phyloP scores from a whole-genome alignment of 495 filamentous ascomycete genomes.

The Hyaloscypha variabilis region DNA sequence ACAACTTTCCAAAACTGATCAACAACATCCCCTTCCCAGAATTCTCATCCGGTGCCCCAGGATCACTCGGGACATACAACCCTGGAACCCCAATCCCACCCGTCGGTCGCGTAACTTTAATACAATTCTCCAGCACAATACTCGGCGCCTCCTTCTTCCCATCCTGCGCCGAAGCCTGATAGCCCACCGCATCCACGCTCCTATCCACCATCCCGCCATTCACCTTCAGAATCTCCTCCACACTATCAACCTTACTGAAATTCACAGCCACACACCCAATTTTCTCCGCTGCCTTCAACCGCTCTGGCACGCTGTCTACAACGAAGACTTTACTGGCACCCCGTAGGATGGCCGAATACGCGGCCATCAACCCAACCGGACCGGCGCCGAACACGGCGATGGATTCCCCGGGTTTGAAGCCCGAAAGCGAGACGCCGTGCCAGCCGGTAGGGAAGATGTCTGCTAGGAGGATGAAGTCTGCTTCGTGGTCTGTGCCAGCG shows the following conservation, averaged over 20 bases:
- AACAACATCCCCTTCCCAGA: constrained; percentile 55
- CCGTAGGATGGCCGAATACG: constrained; percentile 54
- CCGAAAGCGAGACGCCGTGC: constrained; percentile 63
- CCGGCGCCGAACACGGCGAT: constrained; percentile 69
- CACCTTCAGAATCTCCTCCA: constrained; percentile 39
- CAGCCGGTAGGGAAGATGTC: constrained; percentile 67
- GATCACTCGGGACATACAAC: constrained; percentile 33
- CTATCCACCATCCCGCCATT: constrained; percentile 54
- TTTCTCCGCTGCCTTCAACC: constrained; percentile 51
- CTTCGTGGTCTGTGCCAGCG: constrained; percentile 45
- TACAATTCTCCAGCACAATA: constrained; percentile 49
- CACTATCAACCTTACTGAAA: constrained; percentile 29
- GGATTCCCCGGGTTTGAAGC: constrained; percentile 56
- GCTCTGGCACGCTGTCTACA: constrained; percentile 56
- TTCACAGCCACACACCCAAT: constrained; percentile 42
- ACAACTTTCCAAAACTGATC: constrained; percentile 61
- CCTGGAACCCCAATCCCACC: constrained; percentile 49
- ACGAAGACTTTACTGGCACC: constrained; percentile 57
- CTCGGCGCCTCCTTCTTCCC: constrained; percentile 45
- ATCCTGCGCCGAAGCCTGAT: constrained; percentile 50
- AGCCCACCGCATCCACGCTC: constrained; percentile 56
- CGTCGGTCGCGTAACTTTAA: constrained; percentile 47
- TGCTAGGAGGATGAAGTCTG: constrained; percentile 49
- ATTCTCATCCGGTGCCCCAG: constrained; percentile 46
- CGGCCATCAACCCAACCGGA: constrained; percentile 60